Base-by-base conservation (phyloP, 179 eudicot species). In the Camellia oleifera region DNA sequence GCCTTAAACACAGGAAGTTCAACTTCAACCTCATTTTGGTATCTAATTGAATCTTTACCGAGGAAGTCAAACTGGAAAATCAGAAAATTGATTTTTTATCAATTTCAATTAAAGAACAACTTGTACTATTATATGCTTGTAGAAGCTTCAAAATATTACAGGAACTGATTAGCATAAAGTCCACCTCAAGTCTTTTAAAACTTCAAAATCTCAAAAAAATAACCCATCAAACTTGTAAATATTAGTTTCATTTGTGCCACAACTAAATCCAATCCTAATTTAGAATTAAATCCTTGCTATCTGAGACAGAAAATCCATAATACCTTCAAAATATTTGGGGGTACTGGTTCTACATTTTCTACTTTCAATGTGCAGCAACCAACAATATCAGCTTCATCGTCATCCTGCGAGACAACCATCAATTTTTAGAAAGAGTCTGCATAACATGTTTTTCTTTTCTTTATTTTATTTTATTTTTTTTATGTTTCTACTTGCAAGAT, bases 11-110 rank as follows among this genome's bases (percentile, higher is more conserved):
- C 99, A 57, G 88, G 90, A 77, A 87, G 82, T 60, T 90, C 97
- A 75, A 97, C 95, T 84, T 90, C 91, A 61, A 94, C 95, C 81
- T 89, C 91, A 78, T 94, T 92, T 84, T 86, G 88, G 86, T 91
- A 96, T 87, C 90, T 89, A 77, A 96, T 96, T n/a, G 98, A 96
- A 90, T 96, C 99, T 91, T 96, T 96, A 94, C 98, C 99, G 75
- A 96, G 94, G 88, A 96, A 96, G 84, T 96, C 99, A 91, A 96
- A 94, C 99, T 96, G 92, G 60, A 80, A 53, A 58, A 79, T 60
- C 15, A 60, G 64, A 66, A 69, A 70, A 53, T 52, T 9, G 20
- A 57, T 56, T 12, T 32, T 5, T 58, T 3, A 46, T 58, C 7
- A 67, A 46, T 20, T 15, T 20, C 77, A 23, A 18, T 18, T 5